Evolutionary conservation across 177 flowering plant genomes (phyloP).

Genomic region (Tripterygium wilfordii): DNA sequence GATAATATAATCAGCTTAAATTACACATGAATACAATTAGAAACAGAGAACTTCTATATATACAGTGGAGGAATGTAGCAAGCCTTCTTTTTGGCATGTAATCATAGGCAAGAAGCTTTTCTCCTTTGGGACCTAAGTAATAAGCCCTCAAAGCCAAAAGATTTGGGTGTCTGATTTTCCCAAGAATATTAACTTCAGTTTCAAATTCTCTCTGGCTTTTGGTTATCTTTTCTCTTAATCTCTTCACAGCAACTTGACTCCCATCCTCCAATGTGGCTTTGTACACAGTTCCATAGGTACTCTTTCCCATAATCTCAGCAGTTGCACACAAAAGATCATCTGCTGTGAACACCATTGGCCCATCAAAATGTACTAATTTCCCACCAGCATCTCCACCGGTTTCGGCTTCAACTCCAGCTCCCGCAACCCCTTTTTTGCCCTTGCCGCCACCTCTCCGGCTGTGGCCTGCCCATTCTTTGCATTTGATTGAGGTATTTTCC

Average conservation of each 20-base stretch:
- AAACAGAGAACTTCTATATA: no score
- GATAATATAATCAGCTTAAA: not conserved
- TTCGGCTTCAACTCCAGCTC: slow-evolving; percentile 47
- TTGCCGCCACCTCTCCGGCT: slow-evolving; percentile 26
- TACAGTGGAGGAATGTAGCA: slow-evolving; percentile 62
- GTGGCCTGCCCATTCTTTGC: slow-evolving; percentile 26
- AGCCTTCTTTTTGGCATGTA: slow-evolving; percentile 68
- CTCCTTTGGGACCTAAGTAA: slow-evolving; percentile 72
- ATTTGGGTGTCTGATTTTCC: slow-evolving; percentile 62
- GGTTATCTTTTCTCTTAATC: slow-evolving; percentile 60
- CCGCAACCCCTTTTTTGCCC: slow-evolving; percentile 32
- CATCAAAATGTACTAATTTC: slow-evolving; percentile 68
- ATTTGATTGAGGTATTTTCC: slow-evolving; percentile 41
- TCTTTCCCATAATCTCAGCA: slow-evolving; percentile 79
- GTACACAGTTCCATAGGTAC: slow-evolving; percentile 70
- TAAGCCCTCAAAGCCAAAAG: slow-evolving; percentile 59
- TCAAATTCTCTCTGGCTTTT: slow-evolving; percentile 58
- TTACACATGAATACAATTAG: no score
- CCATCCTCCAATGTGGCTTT: slow-evolving; percentile 74
- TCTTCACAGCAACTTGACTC: slow-evolving; percentile 62
- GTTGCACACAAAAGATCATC: slow-evolving; percentile 78
- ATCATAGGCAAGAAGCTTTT: slow-evolving; percentile 67
- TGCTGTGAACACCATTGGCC: slow-evolving; percentile 52
- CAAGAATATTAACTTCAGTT: slow-evolving; percentile 41
- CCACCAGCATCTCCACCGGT: slow-evolving; percentile 63